A percentile compares a stretch with the other conserved stretches of the same genome.
These are phyloP conservation scores for Coriolopsis trogii DNA, from an alignment of 1,284 basidiomycete species.

Conservation along the genomic window DNA sequence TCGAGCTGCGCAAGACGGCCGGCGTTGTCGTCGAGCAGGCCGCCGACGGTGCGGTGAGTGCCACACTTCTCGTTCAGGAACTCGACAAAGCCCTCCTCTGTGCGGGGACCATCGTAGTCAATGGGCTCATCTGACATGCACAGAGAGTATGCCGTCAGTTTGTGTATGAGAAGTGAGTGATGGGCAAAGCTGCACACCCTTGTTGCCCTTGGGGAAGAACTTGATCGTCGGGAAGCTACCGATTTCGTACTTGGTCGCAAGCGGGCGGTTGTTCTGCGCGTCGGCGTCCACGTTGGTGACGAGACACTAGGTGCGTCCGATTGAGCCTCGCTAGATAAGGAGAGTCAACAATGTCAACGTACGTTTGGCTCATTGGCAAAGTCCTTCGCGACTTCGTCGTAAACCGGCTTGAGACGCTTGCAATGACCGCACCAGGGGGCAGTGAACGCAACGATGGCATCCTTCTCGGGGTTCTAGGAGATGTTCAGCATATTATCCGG, in stretches of 20 bases:
- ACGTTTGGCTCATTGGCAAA: constrained; percentile 82
- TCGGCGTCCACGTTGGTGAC: constrained; percentile 94
- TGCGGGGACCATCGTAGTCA: constrained; percentile 69
- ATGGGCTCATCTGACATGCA: constrained; percentile 51
- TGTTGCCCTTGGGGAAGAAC: constrained; percentile 82
- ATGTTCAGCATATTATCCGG: too few relatives aligned
- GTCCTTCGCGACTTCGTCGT: constrained; percentile 81
- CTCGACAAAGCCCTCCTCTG: constrained; percentile 68
- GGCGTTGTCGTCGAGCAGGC: constrained; percentile 81
- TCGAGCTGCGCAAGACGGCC: constrained; percentile 85
- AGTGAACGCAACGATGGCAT: constrained; percentile 92
- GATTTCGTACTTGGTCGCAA: constrained; percentile 79
- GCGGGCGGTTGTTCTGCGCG: constrained; percentile 74
- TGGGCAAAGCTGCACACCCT: constrained; percentile 3
- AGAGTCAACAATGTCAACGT: constrained; percentile 27
- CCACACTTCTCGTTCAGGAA: constrained; percentile 91
- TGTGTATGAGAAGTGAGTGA: background rate
- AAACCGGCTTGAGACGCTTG: constrained; percentile 86
- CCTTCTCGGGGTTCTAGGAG: constrained; percentile 69
- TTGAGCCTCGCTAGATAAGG: background rate
- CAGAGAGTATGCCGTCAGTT: background rate
- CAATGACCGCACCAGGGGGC: constrained; percentile 90
- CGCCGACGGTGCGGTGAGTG: constrained; percentile 81
- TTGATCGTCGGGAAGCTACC: constrained; percentile 89
- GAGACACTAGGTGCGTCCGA: constrained; percentile 64